phyloP scores from a whole-genome alignment of 2,329 filamentous ascomycete genomes.

The Acephala macrosclerotiorum region DNA sequence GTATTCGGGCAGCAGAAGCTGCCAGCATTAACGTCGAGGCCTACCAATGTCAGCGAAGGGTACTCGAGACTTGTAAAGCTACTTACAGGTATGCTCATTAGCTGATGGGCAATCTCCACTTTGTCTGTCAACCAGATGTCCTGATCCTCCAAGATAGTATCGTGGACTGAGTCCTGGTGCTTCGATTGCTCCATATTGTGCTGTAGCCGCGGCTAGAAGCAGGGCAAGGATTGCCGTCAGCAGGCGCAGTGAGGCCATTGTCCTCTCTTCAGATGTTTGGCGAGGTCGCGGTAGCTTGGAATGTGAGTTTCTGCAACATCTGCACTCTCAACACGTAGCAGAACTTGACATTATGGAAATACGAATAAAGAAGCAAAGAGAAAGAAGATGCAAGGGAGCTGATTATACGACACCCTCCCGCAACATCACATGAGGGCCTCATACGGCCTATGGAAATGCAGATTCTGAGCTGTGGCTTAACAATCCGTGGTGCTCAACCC shows the following conservation, averaged over 20 bases:
- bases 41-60: constrained; percentile 38
- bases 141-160: constrained; percentile 33
- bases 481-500: background rate
- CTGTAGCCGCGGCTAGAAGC: constrained; percentile 17
- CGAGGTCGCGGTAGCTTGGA: background rate
- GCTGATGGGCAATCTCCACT: constrained; percentile 27
- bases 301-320: background rate
- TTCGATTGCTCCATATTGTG: constrained; percentile 37
- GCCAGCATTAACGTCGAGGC: constrained; percentile 50
- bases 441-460: constrained; percentile 1
- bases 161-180: constrained; percentile 34
- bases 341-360: background rate
- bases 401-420: constrained; percentile 18
- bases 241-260: constrained; percentile 27
- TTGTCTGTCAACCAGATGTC: constrained; percentile 27
- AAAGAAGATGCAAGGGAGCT: constrained; percentile 14
- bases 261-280: background rate
- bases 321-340: constrained; percentile 8
- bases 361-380: constrained; percentile 3
- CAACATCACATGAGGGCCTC: constrained; percentile 10
- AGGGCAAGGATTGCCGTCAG: constrained; percentile 13
- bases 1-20: constrained; percentile 52
- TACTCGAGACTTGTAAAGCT: background rate
- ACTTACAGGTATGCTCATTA: constrained; percentile 38
- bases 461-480: constrained; percentile 13